phyloP scores from a whole-genome alignment of 768 basidiomycete genomes.

The Leccinum fibrillosum region DNA sequence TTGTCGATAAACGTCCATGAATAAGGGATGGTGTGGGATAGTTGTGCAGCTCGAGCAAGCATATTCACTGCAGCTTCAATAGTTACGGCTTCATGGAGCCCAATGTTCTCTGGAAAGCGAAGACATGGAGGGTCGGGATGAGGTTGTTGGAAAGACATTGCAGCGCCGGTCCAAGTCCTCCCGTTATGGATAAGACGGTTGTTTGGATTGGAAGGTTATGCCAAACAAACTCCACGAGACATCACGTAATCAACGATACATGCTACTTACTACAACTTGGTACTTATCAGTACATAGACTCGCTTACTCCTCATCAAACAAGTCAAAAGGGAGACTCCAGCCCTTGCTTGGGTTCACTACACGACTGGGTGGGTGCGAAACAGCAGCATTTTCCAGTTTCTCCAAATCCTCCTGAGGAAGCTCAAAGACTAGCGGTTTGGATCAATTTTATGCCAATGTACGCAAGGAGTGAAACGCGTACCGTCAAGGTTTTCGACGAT shows the following conservation, averaged over 20 bases:
- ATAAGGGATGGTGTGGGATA: conserved; percentile 61
- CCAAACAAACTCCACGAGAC: conserved; percentile 18
- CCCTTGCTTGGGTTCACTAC: conserved; percentile 55
- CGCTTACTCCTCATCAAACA: conserved; percentile 48
- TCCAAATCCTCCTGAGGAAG: conserved; percentile 39
- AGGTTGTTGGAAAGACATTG: conserved; percentile 40
- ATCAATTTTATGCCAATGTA: background rate
- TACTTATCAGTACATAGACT: background rate
- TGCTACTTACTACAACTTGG: background rate
- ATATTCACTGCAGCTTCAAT: conserved; percentile 58
- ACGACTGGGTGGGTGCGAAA: conserved; percentile 52
- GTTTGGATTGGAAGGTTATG: conserved; percentile 29
- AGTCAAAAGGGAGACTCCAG: conserved; percentile 61
- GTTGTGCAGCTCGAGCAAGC: conserved; percentile 55
- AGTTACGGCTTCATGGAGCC: conserved; percentile 50
- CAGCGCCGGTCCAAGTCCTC: background rate
- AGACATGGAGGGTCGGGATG: conserved; percentile 65
- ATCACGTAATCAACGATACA: conserved; percentile 8
- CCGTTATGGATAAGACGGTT: conserved; percentile 22
- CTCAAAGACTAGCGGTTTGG: conserved; percentile 24
- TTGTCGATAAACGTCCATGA: conserved; percentile 76
- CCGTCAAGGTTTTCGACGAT: conserved; percentile 70
- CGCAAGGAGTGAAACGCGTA: conserved; percentile 18
- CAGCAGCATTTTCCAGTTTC: conserved; percentile 38
- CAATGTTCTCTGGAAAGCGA: conserved; percentile 65